Conservation (phyloP, 495 filamentous ascomycete species). For the Penicillium desertorum region DNA sequence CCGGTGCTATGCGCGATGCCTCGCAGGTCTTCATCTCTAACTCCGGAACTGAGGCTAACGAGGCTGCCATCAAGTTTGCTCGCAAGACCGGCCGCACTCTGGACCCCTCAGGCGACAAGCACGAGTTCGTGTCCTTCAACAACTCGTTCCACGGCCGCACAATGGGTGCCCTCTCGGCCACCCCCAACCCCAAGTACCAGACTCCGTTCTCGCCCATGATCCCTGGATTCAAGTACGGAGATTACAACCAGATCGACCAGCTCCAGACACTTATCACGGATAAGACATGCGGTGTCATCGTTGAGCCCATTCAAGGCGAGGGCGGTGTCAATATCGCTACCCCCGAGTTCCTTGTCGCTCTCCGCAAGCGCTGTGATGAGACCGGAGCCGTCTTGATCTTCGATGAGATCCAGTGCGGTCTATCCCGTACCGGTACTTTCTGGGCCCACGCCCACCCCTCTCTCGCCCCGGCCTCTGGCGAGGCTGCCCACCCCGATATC, state of each 20-base stretch:
- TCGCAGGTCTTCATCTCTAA: constrained; percentile 90
- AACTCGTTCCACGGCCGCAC: constrained; percentile 95
- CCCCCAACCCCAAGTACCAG: constrained; percentile 98
- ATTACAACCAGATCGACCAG: constrained; percentile 74
- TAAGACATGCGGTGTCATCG: constrained; percentile 88
- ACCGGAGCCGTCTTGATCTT: constrained; percentile 88
- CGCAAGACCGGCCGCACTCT: constrained; percentile 80
- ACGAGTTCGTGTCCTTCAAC: constrained; percentile 84
- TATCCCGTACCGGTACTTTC: constrained; percentile 79
- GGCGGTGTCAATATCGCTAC: constrained; percentile 85
- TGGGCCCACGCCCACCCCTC: constrained; percentile 83
- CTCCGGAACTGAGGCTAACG: constrained; percentile 92
- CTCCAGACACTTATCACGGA: constrained; percentile 73
- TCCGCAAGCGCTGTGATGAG: constrained; percentile 77
- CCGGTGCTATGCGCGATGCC: constrained; percentile 78
- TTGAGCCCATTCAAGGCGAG: constrained; percentile 97
- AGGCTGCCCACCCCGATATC: constrained; percentile 87
- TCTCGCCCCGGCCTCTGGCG: constrained; percentile 37
- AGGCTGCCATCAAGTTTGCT: constrained; percentile 95
- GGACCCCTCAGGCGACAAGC: constrained; percentile 69
- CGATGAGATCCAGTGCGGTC: constrained; percentile 95
- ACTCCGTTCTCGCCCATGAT: constrained; percentile 92
- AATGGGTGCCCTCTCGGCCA: constrained; percentile 88
- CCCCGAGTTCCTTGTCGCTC: constrained; percentile 72
- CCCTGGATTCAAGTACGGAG: constrained; percentile 85